Base-by-base conservation (phyloP, 805 yeast genomes). In the Tanozyma kutaoensis region DNA sequence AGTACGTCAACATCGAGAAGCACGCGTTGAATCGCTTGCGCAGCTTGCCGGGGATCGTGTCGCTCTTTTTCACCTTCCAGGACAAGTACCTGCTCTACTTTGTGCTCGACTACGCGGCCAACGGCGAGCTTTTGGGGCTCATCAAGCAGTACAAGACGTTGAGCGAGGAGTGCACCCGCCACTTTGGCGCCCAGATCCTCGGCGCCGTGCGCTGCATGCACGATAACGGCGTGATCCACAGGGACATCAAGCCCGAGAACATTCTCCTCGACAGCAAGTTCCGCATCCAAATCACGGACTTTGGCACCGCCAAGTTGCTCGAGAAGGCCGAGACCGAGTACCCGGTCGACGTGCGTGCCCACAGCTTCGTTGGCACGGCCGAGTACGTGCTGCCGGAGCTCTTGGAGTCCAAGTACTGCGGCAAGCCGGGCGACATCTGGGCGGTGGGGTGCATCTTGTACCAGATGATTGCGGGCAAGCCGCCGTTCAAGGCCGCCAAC, bases 231-330 rank as follows among this genome's bases (percentile, higher is more conserved):
- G 70, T 80, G 28, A 93, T 79, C 19, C 93, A 80, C 51, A 59
- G 93, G 36, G 93, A 80, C 48, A 69, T 80, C 34, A 80, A 80
- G 45, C 88, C 93, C 0, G 93, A 80, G 42, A 80, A 80, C 41
- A 78, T 80, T 16, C 48, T 80, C 27, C 53, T 80, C 14, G 81
- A 76, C 42, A 55, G 55, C 20, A 62, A 72, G 15, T 58, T 67
- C 59, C 66, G 72, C 32, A 60, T 78, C 22, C 76, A 72, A 47
- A 62, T 80, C 20, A 80, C 93, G 1, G 93, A 80, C 53, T 80
- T 80, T 47, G 93, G 93, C 15, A 80, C 93, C 0, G 93, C 93
- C 0, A 73, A 76, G 38, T 50, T 80, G 24, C 48, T 80, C 16
- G 81, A 76, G n/a, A 55, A 57, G 30, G 36, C 43, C 29, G 53